Percentiles rank a stretch among this genome's conserved stretches.
Conservation (phyloP, 1,284 basidiomycete genomes). For the Austroboletus novae-zelandiae region DNA sequence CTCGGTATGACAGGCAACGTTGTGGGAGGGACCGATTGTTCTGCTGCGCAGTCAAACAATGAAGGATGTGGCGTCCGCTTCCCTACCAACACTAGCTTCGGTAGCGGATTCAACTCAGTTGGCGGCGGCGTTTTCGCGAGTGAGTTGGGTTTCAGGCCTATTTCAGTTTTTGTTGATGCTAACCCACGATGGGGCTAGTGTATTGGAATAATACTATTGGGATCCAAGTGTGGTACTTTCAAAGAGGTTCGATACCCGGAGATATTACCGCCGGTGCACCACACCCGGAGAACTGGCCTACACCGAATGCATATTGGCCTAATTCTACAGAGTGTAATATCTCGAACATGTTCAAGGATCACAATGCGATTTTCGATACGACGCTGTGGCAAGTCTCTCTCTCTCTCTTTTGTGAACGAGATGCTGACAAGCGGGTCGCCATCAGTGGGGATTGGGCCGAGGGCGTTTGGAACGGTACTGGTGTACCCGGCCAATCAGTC, state of each 20-base stretch:
- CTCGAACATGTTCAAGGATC: conserved; percentile 70
- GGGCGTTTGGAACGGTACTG: conserved; percentile 66
- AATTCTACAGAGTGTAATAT: conserved; percentile 65
- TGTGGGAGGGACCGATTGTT: conserved; percentile 68
- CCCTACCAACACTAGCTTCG: conserved; percentile 52
- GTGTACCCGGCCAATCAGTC: conserved; percentile 74
- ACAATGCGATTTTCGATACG: conserved; percentile 79
- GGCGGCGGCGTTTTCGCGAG: conserved; percentile 83
- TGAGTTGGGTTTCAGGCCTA: conserved; percentile 36
- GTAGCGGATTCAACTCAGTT: conserved; percentile 64
- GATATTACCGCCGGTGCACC: conserved; percentile 72
- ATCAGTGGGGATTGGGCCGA: conserved; percentile 85
- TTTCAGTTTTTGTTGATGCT: too few species aligned
- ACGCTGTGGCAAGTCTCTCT: conserved; percentile 63
- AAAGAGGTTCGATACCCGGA: conserved; percentile 63
- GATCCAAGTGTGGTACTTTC: conserved; percentile 81
- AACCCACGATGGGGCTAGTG: conserved; percentile 11
- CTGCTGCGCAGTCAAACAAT: conserved; percentile 63
- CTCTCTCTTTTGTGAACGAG: conserved; percentile 12
- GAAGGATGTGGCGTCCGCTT: conserved; percentile 69
- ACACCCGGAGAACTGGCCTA: conserved; percentile 70
- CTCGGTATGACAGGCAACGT: conserved; percentile 60
- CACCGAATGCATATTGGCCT: conserved; percentile 77
- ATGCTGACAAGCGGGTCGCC: conserved; percentile 3
- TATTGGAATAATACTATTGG: conserved; percentile 59